Conservation (phyloP, 768 basidiomycete genomes). For the Tricholomella constricta region DNA sequence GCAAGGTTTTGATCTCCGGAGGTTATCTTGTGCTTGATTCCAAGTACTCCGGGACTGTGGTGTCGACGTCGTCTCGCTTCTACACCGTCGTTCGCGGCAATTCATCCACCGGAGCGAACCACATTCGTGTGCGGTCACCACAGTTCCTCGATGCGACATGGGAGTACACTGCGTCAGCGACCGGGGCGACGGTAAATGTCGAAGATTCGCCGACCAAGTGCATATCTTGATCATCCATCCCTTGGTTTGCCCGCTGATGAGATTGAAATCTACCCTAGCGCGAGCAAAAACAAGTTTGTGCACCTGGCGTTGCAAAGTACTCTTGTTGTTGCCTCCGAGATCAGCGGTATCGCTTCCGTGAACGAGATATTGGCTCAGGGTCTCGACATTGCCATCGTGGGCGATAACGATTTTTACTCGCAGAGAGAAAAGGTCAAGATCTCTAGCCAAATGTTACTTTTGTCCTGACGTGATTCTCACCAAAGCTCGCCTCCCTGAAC, state of each 20-base stretch:
- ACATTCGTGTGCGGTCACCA: slow-evolving; percentile 81
- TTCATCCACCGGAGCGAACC: slow-evolving; percentile 29
- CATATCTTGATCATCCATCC: slow-evolving; percentile 20
- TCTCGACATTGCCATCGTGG: slow-evolving; percentile 80
- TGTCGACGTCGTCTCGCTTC: slow-evolving; percentile 93
- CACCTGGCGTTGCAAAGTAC: slow-evolving; percentile 85
- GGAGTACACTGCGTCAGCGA: slow-evolving; percentile 57
- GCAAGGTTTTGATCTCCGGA: slow-evolving; percentile 93
- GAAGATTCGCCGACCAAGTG: slow-evolving; percentile 42
- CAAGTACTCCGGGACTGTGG: slow-evolving; percentile 79
- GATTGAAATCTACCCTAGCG: slow-evolving; percentile 27
- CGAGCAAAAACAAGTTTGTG: slow-evolving; percentile 87
- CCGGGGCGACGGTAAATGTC: slow-evolving; percentile 37
- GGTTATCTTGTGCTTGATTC: slow-evolving; percentile 97
- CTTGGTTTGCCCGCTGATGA: slow-evolving; percentile 8
- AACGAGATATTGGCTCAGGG: slow-evolving; percentile 48
- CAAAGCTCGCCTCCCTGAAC: slow-evolving; percentile 61
- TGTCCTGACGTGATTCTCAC: background rate
- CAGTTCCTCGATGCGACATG: slow-evolving; percentile 86
- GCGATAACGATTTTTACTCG: slow-evolving; percentile 98
- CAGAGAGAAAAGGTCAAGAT: slow-evolving; percentile 77
- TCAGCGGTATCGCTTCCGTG: slow-evolving; percentile 46
- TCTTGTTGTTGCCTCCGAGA: slow-evolving; percentile 65
- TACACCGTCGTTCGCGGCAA: slow-evolving; percentile 70
- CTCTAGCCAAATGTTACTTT: background rate